These are phyloP conservation scores for Closterium sp. DNA, from an alignment of 139 green algal species.

Conservation along the genomic window DNA sequence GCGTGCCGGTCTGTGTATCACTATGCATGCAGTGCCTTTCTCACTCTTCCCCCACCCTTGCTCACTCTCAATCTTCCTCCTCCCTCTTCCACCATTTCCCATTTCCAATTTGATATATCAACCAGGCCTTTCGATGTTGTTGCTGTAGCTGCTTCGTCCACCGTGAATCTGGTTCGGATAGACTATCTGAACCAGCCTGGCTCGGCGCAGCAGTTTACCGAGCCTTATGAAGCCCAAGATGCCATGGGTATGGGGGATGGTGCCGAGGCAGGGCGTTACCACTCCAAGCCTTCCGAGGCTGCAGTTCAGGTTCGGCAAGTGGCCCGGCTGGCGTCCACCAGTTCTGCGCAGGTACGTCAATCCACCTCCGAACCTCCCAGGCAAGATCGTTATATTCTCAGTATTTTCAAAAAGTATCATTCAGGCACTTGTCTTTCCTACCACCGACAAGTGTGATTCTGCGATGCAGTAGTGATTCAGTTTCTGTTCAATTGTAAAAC, in stretches of 20 bases:
- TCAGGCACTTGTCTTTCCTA: no score
- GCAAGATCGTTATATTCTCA: no score
- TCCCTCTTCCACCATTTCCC: no score
- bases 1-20: no score
- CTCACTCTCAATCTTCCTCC: no score
- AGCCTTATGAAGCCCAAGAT: neutral
- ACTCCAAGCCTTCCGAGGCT: neutral
- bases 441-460: no score
- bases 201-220: neutral
- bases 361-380: no score
- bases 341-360: neutral
- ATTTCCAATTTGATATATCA: neutral
- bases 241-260: neutral
- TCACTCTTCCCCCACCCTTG: no score
- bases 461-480: no score
- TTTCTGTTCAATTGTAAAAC: no score
- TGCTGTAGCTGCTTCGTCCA: neutral
- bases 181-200: neutral
- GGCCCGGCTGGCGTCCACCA: neutral
- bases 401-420: no score
- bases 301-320: neutral
- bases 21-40: no score
- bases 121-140: neutral
- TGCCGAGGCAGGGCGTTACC: neutral
- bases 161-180: neutral